Percentiles rank a stretch among this genome's conserved stretches.
phyloP scores from a whole-genome alignment of 176 grass and related monocot genomes.

The Dactylis glomerata region DNA sequence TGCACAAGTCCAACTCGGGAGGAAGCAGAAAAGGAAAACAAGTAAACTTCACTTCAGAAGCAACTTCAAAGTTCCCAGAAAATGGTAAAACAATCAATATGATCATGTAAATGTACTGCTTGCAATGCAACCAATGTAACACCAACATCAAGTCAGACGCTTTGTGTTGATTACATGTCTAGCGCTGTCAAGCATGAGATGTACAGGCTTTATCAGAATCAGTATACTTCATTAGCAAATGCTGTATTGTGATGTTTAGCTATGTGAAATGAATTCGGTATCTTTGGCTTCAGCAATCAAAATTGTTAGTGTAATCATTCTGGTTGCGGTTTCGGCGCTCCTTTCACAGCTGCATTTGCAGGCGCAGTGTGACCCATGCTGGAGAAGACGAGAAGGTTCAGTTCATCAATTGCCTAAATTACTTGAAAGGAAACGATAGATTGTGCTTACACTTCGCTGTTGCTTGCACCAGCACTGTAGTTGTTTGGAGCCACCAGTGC shows the following conservation, averaged over 20 bases:
- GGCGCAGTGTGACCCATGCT: neutral
- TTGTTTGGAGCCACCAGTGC: constrained; percentile 12
- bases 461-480: constrained; percentile 21
- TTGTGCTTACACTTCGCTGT: constrained; percentile 27
- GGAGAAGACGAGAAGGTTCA: neutral
- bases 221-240: constrained; percentile 18
- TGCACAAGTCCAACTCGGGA: neutral
- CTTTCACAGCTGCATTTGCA: constrained; percentile 12
- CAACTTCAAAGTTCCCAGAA: neutral
- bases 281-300: constrained; percentile 22
- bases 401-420: neutral
- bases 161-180: constrained; percentile 41
- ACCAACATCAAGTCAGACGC: neutral
- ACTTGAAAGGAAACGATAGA: neutral
- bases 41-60: neutral
- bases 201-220: constrained; percentile 34
- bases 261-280: constrained; percentile 17
- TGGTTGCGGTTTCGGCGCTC: constrained; percentile 17
- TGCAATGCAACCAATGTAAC: neutral
- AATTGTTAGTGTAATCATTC: constrained; percentile 17
- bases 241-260: constrained; percentile 27
- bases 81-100: neutral
- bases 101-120: constrained; percentile 9
- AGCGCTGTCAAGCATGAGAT: constrained; percentile 26
- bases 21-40: neutral